Base-by-base conservation (phyloP, 2,329 filamentous ascomycete species). In the Talaromyces pinophilus region DNA sequence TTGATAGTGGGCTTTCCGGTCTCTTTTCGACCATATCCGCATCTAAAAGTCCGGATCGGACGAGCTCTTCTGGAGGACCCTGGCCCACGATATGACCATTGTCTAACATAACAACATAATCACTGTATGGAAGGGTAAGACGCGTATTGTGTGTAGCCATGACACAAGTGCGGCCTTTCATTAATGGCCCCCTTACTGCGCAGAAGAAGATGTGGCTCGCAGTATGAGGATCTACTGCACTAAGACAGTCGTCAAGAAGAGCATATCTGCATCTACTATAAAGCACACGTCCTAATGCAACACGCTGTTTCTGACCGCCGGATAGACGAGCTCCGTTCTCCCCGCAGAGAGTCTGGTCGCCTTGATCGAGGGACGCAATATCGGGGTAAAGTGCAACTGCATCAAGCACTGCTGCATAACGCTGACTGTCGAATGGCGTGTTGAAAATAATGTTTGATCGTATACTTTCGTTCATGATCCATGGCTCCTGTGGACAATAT, bases 221-320 rank as follows among this genome's bases (percentile, higher is more conserved):
- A 13, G 62, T 64, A 38, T 25, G 62, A 44, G 62, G 44, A 40
- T 64, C 62, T 11, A 64, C 52, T 1, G 62, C 62, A 59, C 62
- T 64, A 6, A 64, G 38, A 46, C 62, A 64, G 25, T 64, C 62
- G 25, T 64, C 62, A 5, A 64, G 40, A 11, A 64, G 52, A 30
- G 35, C 38, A 22, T 57, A 59, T 40, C 22, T 59, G 25, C 22
- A 44, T 33, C 38, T 25, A 25, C 62, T 64, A 8, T 64, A 64
- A 42, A 97, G 87, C 40, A 93, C 93, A 73, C 93, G 86, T 7
- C 93, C 93, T 78, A 98, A 97, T 10, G 94, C 93, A 74, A 98
- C 95, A 71, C 95, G 91, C 79, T 98, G 95, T 78, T 97, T 97
- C 79, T 99, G 95, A 38, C 95, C 95, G 76, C 95, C 95, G 65